Conservation (phyloP, 2,329 filamentous ascomycete species). For the Stachybotrys chartarum region DNA sequence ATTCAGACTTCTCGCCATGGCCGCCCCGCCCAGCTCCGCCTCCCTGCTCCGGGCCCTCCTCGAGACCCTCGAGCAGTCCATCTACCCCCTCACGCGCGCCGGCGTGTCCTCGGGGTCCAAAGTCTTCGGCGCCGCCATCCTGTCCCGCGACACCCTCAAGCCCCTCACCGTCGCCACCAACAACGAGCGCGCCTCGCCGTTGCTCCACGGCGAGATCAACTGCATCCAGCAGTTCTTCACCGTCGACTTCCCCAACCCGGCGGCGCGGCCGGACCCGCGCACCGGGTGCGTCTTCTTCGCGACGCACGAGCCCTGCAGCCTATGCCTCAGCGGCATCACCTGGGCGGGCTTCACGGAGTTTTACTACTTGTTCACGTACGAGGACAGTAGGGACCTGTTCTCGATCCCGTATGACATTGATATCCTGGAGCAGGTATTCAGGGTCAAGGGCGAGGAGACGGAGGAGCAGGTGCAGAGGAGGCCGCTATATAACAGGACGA, state of each 20-base stretch:
- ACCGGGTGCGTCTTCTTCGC: conserved; percentile 49
- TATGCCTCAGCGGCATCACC: conserved; percentile 50
- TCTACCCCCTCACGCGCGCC: conserved; percentile 42
- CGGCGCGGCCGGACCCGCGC: conserved; percentile 27
- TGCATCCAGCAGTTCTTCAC: conserved; percentile 53
- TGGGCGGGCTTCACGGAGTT: conserved; percentile 51
- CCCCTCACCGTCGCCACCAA: conserved; percentile 46
- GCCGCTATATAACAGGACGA: conserved; percentile 45
- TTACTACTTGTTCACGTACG: conserved; percentile 53
- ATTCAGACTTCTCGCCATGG: background rate
- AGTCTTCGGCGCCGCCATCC: conserved; percentile 49
- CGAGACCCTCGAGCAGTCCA: conserved; percentile 32
- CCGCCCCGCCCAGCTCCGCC: conserved; percentile 1
- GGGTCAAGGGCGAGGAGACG: conserved; percentile 34
- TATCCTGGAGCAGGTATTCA: conserved; percentile 48
- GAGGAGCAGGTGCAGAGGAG: conserved; percentile 28
- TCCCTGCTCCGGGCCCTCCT: conserved; percentile 33
- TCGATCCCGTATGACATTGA: conserved; percentile 50
- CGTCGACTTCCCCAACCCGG: conserved; percentile 21
- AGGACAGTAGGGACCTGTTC: conserved; percentile 50
- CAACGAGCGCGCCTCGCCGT: conserved; percentile 45
- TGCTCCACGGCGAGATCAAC: conserved; percentile 53
- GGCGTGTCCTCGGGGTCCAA: conserved; percentile 47
- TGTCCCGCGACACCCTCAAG: conserved; percentile 31
- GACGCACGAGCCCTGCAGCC: conserved; percentile 52